Base-by-base conservation (phyloP, 331 rosid species). In the Malus hybrid region DNA sequence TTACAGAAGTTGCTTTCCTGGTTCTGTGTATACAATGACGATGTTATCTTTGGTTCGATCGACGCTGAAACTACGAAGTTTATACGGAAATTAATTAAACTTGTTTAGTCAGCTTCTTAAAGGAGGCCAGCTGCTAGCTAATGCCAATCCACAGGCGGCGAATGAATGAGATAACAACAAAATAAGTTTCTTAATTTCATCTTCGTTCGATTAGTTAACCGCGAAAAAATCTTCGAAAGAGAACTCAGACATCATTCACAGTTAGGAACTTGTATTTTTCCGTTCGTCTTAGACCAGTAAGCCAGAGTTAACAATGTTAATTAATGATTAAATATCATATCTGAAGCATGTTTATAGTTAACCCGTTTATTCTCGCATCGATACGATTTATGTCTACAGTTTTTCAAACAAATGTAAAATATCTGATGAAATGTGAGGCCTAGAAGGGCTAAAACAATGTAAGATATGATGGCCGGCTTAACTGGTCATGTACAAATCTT, bases 31-130 rank as follows among this genome's bases (percentile, higher is more conserved):
- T 39, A 73, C 61, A 56, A 75, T 66, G 73, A 66, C 60, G 68
- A 66, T 55, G 14, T 18, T 36, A 20, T 58, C 82, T 55, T 78
- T 56, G 82, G 58, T 65, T 63, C 3, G 69, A 78, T 57, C 77
- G 78, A 72, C 48, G 42, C 69, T 66, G 20, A 77, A 42, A 66
- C 62, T 10, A 58, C 66, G 1, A 52, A 52, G 57, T 52, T 52
- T 16, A 15, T 52, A 52, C 1, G 57, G 3, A 52, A 16, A 52
- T 16, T 52, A 52, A 16, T 52, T 52, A 16, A 52, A 52, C 57
- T 15, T 52, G 57, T 52, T 16, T 16, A 16, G 57, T 52, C 20
- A 52, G 20, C 46, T 39, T 39, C 12, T 39, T 39, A 39, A 24
- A 72, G 75, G 53, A 56, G 53, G 33, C 66, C 22, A 30, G 68